Conservation (phyloP, 2,329 filamentous ascomycete species). For the Ophiostoma sp. region DNA sequence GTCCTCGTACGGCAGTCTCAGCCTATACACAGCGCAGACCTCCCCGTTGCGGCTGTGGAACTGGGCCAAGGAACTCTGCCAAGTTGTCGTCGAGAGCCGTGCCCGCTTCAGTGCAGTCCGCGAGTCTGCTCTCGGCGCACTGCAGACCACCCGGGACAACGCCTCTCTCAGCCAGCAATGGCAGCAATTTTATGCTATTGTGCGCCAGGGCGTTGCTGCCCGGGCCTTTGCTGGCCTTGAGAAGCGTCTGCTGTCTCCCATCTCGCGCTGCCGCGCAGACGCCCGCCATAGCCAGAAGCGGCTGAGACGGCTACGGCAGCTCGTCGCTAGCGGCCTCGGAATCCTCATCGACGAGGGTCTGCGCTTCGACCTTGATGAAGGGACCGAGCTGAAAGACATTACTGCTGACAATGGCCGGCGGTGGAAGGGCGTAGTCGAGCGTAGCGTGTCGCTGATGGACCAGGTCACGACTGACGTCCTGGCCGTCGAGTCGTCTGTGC, state of each 20-base stretch:
- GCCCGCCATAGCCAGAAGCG: conserved; percentile 67
- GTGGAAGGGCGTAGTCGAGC: conserved; percentile 68
- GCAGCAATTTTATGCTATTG: conserved; percentile 72
- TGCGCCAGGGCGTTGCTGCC: conserved; percentile 68
- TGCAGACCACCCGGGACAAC: conserved; percentile 26
- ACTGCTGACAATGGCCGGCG: conserved; percentile 41
- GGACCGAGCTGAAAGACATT: conserved; percentile 39
- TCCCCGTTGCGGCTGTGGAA: conserved; percentile 70
- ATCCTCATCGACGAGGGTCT: conserved; percentile 83
- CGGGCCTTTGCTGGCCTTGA: conserved; percentile 67
- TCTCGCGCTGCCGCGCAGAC: conserved; percentile 69
- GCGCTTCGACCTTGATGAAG: conserved; percentile 52
- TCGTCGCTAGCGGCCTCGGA: conserved; percentile 81
- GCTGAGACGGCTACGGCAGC: conserved; percentile 66
- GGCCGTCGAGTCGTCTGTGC: conserved; percentile 55
- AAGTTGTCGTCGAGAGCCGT: conserved; percentile 61
- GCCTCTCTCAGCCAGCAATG: conserved; percentile 48
- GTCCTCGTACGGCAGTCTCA: conserved; percentile 70
- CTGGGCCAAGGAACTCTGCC: conserved; percentile 51
- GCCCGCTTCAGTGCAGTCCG: conserved; percentile 38
- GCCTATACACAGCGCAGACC: conserved; percentile 80
- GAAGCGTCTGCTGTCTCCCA: conserved; percentile 67
- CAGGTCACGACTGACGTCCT: conserved; percentile 71
- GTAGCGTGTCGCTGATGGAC: conserved; percentile 80
- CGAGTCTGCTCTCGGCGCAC: conserved; percentile 24